Conservation (phyloP, 164 flowering plant genomes). For the Paratinospora sagittata region DNA sequence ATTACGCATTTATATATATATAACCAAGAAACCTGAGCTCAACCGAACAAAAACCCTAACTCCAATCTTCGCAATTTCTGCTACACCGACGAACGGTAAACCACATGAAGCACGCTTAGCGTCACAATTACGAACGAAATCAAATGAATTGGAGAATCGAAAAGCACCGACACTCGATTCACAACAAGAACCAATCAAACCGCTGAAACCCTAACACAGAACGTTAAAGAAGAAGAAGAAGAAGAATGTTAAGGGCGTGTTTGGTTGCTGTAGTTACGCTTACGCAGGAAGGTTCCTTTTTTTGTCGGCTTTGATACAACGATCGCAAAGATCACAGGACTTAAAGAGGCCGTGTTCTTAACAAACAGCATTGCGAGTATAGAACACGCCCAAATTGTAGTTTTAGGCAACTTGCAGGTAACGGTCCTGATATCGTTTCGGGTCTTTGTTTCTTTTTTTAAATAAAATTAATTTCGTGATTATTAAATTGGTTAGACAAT, state of each 20-base stretch:
- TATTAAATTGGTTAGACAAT: too few species aligned
- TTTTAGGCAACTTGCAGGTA: too few species aligned
- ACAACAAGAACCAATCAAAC: background rate
- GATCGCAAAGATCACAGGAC: too few species aligned
- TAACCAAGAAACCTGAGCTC: background rate
- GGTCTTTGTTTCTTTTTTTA: too few species aligned
- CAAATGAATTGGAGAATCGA: background rate
- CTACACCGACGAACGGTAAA: background rate
- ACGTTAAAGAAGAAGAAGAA: background rate
- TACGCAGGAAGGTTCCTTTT: background rate
- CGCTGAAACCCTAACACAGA: background rate
- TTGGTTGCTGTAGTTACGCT: background rate
- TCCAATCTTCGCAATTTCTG: background rate
- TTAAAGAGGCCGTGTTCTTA: too few species aligned
- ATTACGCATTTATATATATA: slow-evolving; percentile 6
- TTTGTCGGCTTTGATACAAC: too few species aligned
- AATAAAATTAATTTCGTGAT: too few species aligned
- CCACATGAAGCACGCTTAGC: background rate
- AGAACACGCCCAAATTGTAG: too few species aligned
- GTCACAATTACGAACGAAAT: background rate
- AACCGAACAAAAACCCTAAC: background rate
- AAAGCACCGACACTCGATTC: background rate
- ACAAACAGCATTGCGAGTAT: too few species aligned
- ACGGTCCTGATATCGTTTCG: too few species aligned
- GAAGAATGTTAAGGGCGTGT: background rate